Conservation (phyloP, 768 basidiomycete genomes). For the Termitomyces sp. region DNA sequence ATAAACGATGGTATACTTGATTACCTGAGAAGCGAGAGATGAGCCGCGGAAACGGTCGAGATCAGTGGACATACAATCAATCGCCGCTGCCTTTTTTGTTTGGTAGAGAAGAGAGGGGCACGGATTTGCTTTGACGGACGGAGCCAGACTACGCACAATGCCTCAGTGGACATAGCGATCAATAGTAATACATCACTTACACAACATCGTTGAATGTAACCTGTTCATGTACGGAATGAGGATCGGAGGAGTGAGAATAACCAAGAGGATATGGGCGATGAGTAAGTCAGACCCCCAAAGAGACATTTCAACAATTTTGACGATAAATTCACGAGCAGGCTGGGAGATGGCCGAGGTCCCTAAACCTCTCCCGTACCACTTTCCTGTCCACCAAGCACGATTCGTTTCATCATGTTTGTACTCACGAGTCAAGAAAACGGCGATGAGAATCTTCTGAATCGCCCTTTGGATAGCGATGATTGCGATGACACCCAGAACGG, state of each 20-base stretch:
- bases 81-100: slow-evolving; percentile 87
- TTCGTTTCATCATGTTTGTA: slow-evolving; percentile 99
- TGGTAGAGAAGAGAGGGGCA: slow-evolving; percentile 88
- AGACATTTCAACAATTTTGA: slow-evolving; percentile 98
- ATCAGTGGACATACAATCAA: slow-evolving; percentile 65
- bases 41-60: slow-evolving; percentile 1
- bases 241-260: slow-evolving; percentile 82
- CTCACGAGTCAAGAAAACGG: slow-evolving; percentile 93
- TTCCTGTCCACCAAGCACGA: slow-evolving; percentile 98
- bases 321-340: slow-evolving; percentile 94
- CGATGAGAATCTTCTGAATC: slow-evolving; percentile 91
- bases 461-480: slow-evolving; percentile 89
- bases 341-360: slow-evolving; percentile 89
- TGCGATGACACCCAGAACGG: slow-evolving; percentile 88
- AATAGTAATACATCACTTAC: slow-evolving; percentile 41
- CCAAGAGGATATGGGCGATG: slow-evolving; percentile 76
- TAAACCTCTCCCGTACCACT: slow-evolving; percentile 94
- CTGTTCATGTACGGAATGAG: slow-evolving; percentile 86
- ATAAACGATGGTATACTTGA: slow-evolving; percentile 87
- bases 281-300: slow-evolving; percentile 96
- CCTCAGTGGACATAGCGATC: not conserved
- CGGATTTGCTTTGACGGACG: slow-evolving; percentile 93
- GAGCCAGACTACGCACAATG: slow-evolving; percentile 74
- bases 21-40: slow-evolving; percentile 39
- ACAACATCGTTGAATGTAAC: slow-evolving; percentile 90